Evolutionary conservation across 805 yeast species (phyloP), one percentile per base, ranked within the genome.

Genomic region (Phaffomyces opuntiae): DNA sequence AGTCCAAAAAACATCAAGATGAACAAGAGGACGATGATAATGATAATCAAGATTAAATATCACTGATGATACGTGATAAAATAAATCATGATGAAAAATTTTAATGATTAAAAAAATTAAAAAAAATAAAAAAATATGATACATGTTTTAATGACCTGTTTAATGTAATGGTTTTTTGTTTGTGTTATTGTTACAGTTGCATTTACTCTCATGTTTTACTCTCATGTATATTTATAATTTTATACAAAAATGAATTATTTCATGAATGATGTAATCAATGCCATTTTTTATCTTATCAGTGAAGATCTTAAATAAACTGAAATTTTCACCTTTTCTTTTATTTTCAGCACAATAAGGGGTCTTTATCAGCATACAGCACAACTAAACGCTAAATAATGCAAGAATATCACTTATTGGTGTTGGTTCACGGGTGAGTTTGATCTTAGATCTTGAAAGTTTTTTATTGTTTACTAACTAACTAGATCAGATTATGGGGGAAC

Each of bases 401-500:
- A 19, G 49, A 43, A 9, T 47, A 37, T 31, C 52, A 49, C 19
- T 33, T 49, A 7, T 14, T 49, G 5, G 50, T 49, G 8, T 39
- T 49, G 5, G 52, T 49, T 24, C 52, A 49, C n/a, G 52, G 52
- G 52, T 47, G 12, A 33, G 52, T 35, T 14, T 9, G 13, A 21
- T 21, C 24, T 6, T 6, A 21, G 24, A 21, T 21, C 24, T 21
- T 21, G 7, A 21, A 21, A 5, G 24, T 21, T 21, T 21, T 21
- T 21, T 16, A 1, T 9, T n/a, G 16, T 17, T 12, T 29, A 37
- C 49, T 44, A 40, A 44, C 44, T 27, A 25, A 9, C 14, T 5
- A n/a, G n/a, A 11, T 6, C 50, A 77, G 85, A 0, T 69, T 87
- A 39, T 87, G 95, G 95, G 96, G 96, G 2, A 78, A 78, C 44